Evolutionary conservation across 495 filamentous ascomycete species (phyloP).

Genomic region (Neurospora discreta): DNA sequence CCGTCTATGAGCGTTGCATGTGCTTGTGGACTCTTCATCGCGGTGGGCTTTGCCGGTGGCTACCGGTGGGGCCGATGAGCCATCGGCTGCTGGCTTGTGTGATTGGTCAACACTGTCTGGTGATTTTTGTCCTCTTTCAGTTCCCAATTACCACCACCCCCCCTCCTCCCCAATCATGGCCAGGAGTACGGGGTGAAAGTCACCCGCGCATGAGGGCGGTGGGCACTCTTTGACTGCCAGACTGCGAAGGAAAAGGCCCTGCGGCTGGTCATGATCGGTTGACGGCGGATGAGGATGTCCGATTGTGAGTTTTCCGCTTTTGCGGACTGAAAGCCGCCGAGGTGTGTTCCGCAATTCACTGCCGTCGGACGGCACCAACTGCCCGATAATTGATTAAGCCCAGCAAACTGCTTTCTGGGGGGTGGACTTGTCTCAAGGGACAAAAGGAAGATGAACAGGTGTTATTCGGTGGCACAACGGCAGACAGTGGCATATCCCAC

Average conservation of each 20-base stretch:
- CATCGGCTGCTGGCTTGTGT: neutral
- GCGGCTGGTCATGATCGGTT: neutral
- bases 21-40: neutral
- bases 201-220: neutral
- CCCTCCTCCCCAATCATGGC: neutral
- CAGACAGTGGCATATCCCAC: neutral
- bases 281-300: neutral
- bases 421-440: neutral
- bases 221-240: neutral
- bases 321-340: neutral
- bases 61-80: neutral
- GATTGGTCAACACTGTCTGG: neutral
- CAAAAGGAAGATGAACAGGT: neutral
- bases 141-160: neutral
- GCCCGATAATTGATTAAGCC: neutral
- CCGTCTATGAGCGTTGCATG: neutral
- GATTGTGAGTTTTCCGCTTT: neutral
- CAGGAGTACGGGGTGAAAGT: neutral
- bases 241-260: neutral
- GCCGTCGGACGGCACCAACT: neutral
- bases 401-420: neutral
- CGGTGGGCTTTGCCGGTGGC: neutral
- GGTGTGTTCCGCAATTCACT: neutral
- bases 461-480: neutral
- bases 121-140: neutral